Percentiles rank a stretch among this genome's conserved stretches.
Evolutionary conservation across 192 early-diverging fungal genomes (phyloP).

Genomic region (Dimargaris xerosporica): DNA sequence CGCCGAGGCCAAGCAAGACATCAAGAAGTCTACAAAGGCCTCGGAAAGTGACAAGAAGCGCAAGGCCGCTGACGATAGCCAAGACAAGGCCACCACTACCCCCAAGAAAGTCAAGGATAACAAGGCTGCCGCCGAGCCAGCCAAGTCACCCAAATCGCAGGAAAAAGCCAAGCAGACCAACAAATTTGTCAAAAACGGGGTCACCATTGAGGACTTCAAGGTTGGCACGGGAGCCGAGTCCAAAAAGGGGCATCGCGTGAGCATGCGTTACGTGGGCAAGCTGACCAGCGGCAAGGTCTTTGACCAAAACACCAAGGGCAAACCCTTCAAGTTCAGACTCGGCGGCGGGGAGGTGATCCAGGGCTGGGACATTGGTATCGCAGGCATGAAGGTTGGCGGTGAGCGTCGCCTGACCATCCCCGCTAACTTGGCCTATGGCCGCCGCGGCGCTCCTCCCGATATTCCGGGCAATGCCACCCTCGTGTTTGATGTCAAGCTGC

Average conservation of each 20-base stretch:
- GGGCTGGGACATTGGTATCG: constrained; percentile 86
- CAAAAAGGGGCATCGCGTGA: constrained; percentile 44
- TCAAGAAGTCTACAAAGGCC: constrained; percentile 13
- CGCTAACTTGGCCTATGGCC: constrained; percentile 47
- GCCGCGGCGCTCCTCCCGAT: constrained; percentile 84
- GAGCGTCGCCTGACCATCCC: constrained; percentile 85
- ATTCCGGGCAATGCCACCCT: constrained; percentile 81
- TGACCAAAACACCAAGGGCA: constrained; percentile 84
- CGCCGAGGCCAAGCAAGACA: constrained; percentile 18
- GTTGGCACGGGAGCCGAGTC: constrained; percentile 44
- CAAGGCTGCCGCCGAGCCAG: constrained; percentile 27
- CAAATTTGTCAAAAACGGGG: constrained; percentile 48
- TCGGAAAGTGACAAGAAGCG: constrained; percentile 8
- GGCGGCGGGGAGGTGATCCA: constrained; percentile 88
- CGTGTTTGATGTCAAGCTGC: constrained; percentile 79
- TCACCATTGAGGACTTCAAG: constrained; percentile 66
- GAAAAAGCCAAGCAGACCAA: constrained; percentile 24
- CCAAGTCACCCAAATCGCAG: constrained; percentile 11
- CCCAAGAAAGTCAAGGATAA: constrained; percentile 18
- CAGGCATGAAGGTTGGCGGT: constrained; percentile 85
- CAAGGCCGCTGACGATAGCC: constrained; percentile 5
- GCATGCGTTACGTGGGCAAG: constrained; percentile 91
- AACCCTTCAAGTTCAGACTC: constrained; percentile 78
- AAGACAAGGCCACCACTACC: too few relatives aligned
- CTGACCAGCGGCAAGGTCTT: constrained; percentile 88